Conservation (phyloP, 1,284 basidiomycete species). For the Tausonia pullulans region DNA sequence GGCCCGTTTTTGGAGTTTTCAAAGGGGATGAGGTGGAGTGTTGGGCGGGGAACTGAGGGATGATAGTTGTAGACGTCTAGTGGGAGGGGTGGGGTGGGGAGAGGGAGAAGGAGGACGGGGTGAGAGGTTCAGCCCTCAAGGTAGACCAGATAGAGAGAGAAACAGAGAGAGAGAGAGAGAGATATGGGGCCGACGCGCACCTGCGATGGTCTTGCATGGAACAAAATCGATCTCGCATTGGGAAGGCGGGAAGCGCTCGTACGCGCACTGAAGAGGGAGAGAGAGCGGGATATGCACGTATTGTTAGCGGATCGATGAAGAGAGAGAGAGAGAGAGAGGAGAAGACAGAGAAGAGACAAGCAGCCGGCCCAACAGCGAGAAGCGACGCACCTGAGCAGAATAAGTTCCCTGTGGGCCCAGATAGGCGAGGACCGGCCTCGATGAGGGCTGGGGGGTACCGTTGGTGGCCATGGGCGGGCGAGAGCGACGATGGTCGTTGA, state of each 20-base stretch:
- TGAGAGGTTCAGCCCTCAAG: background rate
- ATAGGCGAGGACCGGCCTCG: constrained; percentile 23
- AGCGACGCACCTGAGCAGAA: constrained; percentile 29
- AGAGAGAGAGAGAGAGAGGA: constrained; percentile 1
- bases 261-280: background rate
- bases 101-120: background rate
- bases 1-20: constrained; percentile 34
- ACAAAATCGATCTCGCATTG: background rate
- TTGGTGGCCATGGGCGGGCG: too few relatives aligned
- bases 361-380: background rate
- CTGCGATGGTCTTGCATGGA: constrained; percentile 16
- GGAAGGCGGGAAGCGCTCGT: constrained; percentile 12
- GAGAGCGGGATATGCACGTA: background rate
- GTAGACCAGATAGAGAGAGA: background rate
- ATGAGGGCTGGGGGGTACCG: too few relatives aligned
- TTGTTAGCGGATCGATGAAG: background rate
- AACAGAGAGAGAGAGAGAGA: constrained; percentile 4
- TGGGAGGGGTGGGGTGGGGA: background rate
- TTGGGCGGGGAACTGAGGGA: background rate
- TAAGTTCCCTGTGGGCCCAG: constrained; percentile 35
- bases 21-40: constrained; percentile 26
- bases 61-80: constrained; percentile 23
- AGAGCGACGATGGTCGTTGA: too few relatives aligned
- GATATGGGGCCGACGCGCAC: constrained; percentile 2
- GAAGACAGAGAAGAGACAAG: background rate